Base-by-base conservation (phyloP, 495 filamentous ascomycete species). In the Hypoxylon subgilvum region DNA sequence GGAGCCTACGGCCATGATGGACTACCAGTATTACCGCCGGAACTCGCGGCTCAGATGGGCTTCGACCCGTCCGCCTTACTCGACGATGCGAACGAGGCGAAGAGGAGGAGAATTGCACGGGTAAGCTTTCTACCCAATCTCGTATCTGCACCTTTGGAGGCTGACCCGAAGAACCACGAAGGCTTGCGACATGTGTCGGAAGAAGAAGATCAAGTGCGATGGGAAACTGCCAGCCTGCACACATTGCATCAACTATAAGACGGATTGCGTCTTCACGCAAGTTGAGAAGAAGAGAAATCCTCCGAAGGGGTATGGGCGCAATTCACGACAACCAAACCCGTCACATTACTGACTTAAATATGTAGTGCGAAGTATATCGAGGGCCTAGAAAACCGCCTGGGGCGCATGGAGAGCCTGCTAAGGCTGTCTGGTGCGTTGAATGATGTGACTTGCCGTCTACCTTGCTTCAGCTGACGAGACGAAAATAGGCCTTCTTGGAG, bases 151-250 rank as follows among this genome's bases (percentile, higher is more conserved):
- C 2, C 2, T 28, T 49, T 13, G 21, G 34, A 25, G 46, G 46
- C 61, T 70, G 31, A 69, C 46, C 36, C 30, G 18, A 10, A 39
- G 18, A 10, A 39, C 42, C 44, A 34, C 52, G 31, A 70, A 93
- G 90, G 94, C 94, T 43, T 98, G 94, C 79, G 94, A 98, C 69
- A 96, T 97, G 93, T 98, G 94, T 69, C 85, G 94, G 59, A 97
- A 96, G 77, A 98, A 97, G 80, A 98, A 98, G 82, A 97, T 98
- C 69, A 97, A 97, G 75, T 98, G 94, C 74, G 95, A 98, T 69
- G 94, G 94, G 44, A 96, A 95, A 74, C 85, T 94, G 72, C 94
- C 95, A 31, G 85, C 90, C 52, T 98, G 94, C 74, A 91, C 91
- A 12, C 95, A 98, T 73, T 98, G 94, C 70, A 87, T 87, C 69